Evolutionary conservation across 225 moss, liverwort and hornwort genomes (phyloP).

Genomic region (Pseudisothecium myosuroides): DNA sequence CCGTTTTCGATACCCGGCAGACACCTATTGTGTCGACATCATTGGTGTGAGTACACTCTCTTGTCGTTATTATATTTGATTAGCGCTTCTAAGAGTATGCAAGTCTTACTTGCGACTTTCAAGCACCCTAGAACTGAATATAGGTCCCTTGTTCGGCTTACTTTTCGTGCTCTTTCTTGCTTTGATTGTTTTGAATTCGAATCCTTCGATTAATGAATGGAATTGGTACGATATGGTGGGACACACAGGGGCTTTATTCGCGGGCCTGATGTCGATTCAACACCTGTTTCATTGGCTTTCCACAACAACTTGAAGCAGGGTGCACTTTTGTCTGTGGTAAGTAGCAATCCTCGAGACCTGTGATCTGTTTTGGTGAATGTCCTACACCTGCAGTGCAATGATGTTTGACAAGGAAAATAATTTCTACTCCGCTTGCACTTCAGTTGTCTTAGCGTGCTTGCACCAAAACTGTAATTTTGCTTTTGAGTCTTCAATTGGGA

Average conservation of each 20-base stretch:
- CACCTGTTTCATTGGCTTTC: conserved; percentile 81
- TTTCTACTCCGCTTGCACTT: not conserved
- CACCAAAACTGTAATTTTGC: not conserved
- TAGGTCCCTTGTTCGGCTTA: not conserved
- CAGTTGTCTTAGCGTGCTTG: not conserved
- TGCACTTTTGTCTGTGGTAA: conserved; percentile 93
- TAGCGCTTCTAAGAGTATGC: not conserved
- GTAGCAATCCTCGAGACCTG: not conserved
- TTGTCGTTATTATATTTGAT: not conserved
- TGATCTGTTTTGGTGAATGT: not conserved
- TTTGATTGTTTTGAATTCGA: not conserved
- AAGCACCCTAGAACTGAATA: not conserved
- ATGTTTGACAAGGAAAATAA: not conserved
- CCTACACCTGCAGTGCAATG: not conserved
- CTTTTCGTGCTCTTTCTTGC: not conserved
- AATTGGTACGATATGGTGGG: not conserved
- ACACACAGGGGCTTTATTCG: conserved; percentile 72
- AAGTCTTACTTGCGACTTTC: not conserved
- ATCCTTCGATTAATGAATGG: not conserved
- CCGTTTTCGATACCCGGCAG: conserved; percentile 74
- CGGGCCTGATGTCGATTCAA: conserved; percentile 71
- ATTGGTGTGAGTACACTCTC: conserved; percentile 49
- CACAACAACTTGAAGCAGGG: conserved; percentile 91
- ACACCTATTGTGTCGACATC: conserved; percentile 76
- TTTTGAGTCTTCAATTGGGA: not conserved